phyloP scores from a whole-genome alignment of 2,329 filamentous ascomycete genomes.

The Cladosporium sp. region DNA sequence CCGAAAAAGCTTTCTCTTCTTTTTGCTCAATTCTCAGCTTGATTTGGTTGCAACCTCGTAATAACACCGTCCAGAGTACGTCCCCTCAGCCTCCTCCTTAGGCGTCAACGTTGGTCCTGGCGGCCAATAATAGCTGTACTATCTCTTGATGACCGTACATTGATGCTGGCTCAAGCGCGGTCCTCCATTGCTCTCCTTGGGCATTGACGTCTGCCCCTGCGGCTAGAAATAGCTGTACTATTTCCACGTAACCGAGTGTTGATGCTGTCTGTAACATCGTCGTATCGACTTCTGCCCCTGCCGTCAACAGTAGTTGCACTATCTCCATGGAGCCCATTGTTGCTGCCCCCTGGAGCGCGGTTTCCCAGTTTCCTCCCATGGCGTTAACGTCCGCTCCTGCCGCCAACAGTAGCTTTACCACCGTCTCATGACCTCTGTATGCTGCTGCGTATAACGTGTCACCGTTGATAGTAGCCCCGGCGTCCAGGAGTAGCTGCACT shows the following conservation, averaged over 20 bases:
- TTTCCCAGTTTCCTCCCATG: no score
- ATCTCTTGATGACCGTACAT: conserved; percentile 3
- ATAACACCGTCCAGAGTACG: no score
- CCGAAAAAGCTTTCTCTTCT: no score
- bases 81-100: no score
- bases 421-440: no score
- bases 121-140: conserved; percentile 15
- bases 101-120: conserved; percentile 16
- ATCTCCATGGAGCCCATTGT: neutral
- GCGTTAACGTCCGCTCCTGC: no score
- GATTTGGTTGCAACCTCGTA: no score
- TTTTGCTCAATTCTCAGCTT: no score
- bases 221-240: conserved; percentile 21
- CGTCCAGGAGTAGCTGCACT: no score
- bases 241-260: conserved; percentile 19
- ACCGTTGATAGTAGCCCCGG: no score
- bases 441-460: no score
- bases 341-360: conserved; percentile 12
- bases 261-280: conserved; percentile 14
- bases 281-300: conserved; percentile 7
- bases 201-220: conserved; percentile 18
- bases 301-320: conserved; percentile 13
- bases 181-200: conserved; percentile 12
- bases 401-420: no score
- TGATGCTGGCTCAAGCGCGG: conserved; percentile 15